These are phyloP conservation scores for Glycyrrhiza uralensis DNA, from an alignment of 306 rosid species.

Conservation along the genomic window DNA sequence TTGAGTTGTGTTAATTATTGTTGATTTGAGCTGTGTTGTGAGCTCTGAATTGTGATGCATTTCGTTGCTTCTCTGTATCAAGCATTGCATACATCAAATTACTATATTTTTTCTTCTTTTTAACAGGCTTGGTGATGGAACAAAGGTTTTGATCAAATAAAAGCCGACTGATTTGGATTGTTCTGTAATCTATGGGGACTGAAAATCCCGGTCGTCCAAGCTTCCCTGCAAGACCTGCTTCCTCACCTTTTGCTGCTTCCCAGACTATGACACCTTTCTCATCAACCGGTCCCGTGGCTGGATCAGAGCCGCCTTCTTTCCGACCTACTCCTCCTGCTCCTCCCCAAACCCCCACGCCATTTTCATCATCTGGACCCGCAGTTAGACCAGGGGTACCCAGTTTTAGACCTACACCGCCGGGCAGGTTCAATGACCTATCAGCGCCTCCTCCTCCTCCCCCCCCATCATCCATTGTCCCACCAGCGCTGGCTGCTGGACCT, in stretches of 20 bases:
- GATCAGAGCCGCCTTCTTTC: slow-evolving; percentile 54
- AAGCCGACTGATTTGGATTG: slow-evolving; percentile 29
- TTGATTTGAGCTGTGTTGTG: slow-evolving; percentile 4
- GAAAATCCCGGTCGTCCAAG: slow-evolving; percentile 74
- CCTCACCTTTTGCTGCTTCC: slow-evolving; percentile 56
- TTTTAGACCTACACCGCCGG: slow-evolving; percentile 60
- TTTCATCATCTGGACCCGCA: slow-evolving; percentile 46
- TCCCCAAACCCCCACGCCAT: slow-evolving; percentile 42
- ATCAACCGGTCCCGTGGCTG: slow-evolving; percentile 63
- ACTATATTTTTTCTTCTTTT: not conserved
- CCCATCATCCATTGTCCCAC: slow-evolving; percentile 46
- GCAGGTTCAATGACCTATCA: slow-evolving; percentile 77
- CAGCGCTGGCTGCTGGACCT: slow-evolving; percentile 33
- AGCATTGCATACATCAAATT: not conserved
- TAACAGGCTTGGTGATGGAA: slow-evolving; percentile 50
- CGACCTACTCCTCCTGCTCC: slow-evolving; percentile 54
- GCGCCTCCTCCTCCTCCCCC: slow-evolving; percentile 58
- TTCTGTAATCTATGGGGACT: slow-evolving; percentile 64
- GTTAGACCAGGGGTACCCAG: slow-evolving; percentile 51
- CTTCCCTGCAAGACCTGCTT: slow-evolving; percentile 62
- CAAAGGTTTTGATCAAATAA: slow-evolving; percentile 24
- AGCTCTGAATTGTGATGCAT: not conserved
- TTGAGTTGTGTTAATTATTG: not conserved
- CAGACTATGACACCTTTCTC: slow-evolving; percentile 67
- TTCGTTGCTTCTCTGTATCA: slow-evolving; percentile 2